These are phyloP conservation scores for Miscanthus lutarioriparius DNA, from an alignment of 176 grass and related monocot genomes.

Conservation along the genomic window DNA sequence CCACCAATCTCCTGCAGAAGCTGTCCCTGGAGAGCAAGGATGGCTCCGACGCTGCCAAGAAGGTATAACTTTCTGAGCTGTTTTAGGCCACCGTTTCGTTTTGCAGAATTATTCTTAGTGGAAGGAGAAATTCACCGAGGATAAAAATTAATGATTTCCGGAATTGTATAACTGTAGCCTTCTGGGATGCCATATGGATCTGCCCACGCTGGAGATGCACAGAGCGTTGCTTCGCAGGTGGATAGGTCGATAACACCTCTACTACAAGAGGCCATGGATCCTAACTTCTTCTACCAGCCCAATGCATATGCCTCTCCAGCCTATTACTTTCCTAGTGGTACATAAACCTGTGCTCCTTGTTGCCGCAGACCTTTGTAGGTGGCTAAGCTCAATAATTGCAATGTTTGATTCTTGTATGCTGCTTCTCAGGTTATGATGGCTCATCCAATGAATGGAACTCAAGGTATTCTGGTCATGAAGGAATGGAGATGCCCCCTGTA, in stretches of 20 bases:
- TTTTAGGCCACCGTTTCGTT: neutral
- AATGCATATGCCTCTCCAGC: constrained; percentile 54
- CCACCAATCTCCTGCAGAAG: constrained; percentile 73
- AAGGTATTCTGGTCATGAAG: constrained; percentile 65
- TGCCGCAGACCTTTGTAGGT: neutral
- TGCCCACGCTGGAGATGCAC: constrained; percentile 45
- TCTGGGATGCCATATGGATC: constrained; percentile 54
- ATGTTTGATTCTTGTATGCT: constrained; percentile 19
- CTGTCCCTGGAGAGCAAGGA: constrained; percentile 70
- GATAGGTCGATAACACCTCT: constrained; percentile 75
- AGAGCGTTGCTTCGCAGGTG: constrained; percentile 28
- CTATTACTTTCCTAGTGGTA: constrained; percentile 71
- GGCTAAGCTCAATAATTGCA: neutral
- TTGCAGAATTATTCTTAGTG: neutral
- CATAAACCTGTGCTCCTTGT: neutral
- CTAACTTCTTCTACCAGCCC: constrained; percentile 63
- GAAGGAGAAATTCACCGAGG: neutral
- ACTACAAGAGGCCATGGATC: constrained; percentile 79
- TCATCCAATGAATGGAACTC: constrained; percentile 82
- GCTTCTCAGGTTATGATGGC: constrained; percentile 78
- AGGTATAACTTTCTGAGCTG: constrained; percentile 39
- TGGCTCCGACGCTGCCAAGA: constrained; percentile 54
- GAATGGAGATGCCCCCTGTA: constrained; percentile 59
- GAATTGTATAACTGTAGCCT: constrained; percentile 43
- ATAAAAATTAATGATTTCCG: neutral